Base-by-base conservation (phyloP, 805 yeast genomes). In the Ogataea henricii region DNA sequence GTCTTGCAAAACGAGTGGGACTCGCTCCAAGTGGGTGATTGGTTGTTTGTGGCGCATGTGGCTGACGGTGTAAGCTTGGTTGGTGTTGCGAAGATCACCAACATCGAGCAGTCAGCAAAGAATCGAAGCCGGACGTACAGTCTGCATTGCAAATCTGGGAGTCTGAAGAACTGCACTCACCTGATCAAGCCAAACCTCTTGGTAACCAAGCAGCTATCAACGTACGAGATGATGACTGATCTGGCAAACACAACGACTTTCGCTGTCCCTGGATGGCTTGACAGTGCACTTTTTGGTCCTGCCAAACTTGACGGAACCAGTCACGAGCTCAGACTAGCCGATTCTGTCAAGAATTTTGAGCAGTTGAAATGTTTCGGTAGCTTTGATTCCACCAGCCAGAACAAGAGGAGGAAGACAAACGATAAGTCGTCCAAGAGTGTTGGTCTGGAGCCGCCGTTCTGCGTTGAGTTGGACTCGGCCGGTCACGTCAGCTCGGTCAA, bases 301-400 rank as follows among this genome's bases (percentile, higher is more conserved):
- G 10, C 12, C 10, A 16, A 36, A 10, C 17, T 12, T 4, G 17
- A 23, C 7, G 16, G 12, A 1, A 48, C 43, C 20, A 46, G 53
- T 16, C 17, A 48, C 2, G 35, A 25, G 14, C 37, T 67, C 4
- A 60, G 65, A 27, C 39, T 62, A 43, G 41, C 45, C 16, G 59
- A 56, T 17, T 51, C 64, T 2, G 61, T 67, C 45, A 36, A 51
- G 18, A 20, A 40, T 18, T 7, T 4, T 12, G 17, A 35, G 3
- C 44, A 37, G n/a, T 18, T 48, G n/a, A n/a, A n/a, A n/a, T n/a
- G n/a, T n/a, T n/a, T n/a, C n/a, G n/a, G n/a, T n/a, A n/a, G n/a
- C n/a, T 21, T 30, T 23, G 38, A 33, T 3, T 12, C 14, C 3
- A 13, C 16, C 12, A 17, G 16, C 14, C 10, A 42, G 6, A 21